Conservation (phyloP, 306 rosid species). For the Arachis hypogaea region DNA sequence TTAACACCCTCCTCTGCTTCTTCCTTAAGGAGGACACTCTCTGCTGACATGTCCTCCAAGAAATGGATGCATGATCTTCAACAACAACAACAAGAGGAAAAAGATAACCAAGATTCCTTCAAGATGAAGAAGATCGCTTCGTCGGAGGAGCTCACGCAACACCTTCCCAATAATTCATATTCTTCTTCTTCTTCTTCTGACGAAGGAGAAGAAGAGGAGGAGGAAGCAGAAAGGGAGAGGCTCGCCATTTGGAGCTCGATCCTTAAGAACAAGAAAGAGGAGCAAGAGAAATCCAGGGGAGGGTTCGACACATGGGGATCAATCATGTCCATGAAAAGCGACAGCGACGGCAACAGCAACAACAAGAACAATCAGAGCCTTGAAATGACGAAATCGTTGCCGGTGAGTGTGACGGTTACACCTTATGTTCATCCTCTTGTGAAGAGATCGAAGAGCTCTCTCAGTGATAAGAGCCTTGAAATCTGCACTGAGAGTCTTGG, state of each 20-base stretch:
- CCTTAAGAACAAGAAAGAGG: slow-evolving; percentile 44
- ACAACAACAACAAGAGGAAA: slow-evolving; percentile 5
- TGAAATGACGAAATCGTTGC: slow-evolving; percentile 43
- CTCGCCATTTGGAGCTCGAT: slow-evolving; percentile 58
- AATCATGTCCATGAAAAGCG: slow-evolving; percentile 49
- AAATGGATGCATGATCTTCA: slow-evolving; percentile 65
- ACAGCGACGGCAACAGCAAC: no score
- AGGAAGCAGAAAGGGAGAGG: slow-evolving; percentile 41
- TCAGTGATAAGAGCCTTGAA: slow-evolving; percentile 68
- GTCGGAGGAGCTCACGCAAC: slow-evolving; percentile 40
- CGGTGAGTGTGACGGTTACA: slow-evolving; percentile 3
- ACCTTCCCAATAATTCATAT: slow-evolving; percentile 19
- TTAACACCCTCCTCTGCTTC: slow-evolving; percentile 46
- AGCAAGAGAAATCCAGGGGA: slow-evolving; percentile 35
- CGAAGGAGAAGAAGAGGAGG: slow-evolving; percentile 34
- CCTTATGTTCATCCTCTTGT: slow-evolving; percentile 88
- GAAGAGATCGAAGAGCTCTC: slow-evolving; percentile 57
- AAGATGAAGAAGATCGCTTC: slow-evolving; percentile 63
- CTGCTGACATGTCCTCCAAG: slow-evolving; percentile 93
- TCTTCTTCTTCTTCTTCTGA: slow-evolving; percentile 33
- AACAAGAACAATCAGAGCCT: slow-evolving; percentile 20
- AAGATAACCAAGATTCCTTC: slow-evolving; percentile 43
- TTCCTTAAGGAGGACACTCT: slow-evolving; percentile 76
- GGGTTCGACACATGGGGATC: slow-evolving; percentile 60
- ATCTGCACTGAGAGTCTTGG: slow-evolving; percentile 94